phyloP scores from a whole-genome alignment of 768 basidiomycete species.

The Rhizopogon sp. region DNA sequence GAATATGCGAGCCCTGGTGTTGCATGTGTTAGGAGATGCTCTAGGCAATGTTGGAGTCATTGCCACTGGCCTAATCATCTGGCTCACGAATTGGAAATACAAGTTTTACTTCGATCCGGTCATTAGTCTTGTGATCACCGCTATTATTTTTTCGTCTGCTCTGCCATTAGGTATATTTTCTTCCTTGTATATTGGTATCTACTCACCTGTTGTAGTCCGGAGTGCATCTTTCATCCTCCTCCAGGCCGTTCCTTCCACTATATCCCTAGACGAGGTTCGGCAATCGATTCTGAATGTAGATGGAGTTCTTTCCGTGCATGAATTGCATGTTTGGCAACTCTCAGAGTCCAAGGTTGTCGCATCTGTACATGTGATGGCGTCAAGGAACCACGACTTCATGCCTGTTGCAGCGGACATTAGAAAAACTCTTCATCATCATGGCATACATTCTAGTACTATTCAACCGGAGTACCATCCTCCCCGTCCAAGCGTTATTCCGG shows the following conservation, averaged over 20 bases:
- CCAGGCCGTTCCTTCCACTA: conserved; percentile 87
- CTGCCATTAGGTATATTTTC: conserved; percentile 67
- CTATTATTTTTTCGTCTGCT: conserved; percentile 95
- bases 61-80: conserved; percentile 89
- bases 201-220: conserved; percentile 44
- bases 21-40: conserved; percentile 96
- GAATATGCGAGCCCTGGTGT: conserved; percentile 96
- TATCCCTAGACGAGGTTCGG: conserved; percentile 87
- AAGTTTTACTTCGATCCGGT: conserved; percentile 91
- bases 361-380: conserved; percentile 90
- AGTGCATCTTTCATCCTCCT: conserved; percentile 93
- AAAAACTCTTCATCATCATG: conserved; percentile 79
- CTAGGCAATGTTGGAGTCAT: conserved; percentile 98
- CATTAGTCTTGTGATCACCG: conserved; percentile 90
- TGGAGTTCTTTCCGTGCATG: conserved; percentile 83
- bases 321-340: conserved; percentile 96
- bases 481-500: conserved; percentile 29
- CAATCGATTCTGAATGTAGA: conserved; percentile 75
- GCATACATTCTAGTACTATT: conserved; percentile 93
- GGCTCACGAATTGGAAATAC: conserved; percentile 80
- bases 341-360: conserved; percentile 94
- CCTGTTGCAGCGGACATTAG: conserved; percentile 80
- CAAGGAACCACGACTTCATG: conserved; percentile 86
- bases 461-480: conserved; percentile 76
- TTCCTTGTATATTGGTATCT: conserved; percentile 1